Percentiles rank a stretch among this genome's conserved stretches.
phyloP scores from a whole-genome alignment of 208 protist species.

The Trypanosoma mega region DNA sequence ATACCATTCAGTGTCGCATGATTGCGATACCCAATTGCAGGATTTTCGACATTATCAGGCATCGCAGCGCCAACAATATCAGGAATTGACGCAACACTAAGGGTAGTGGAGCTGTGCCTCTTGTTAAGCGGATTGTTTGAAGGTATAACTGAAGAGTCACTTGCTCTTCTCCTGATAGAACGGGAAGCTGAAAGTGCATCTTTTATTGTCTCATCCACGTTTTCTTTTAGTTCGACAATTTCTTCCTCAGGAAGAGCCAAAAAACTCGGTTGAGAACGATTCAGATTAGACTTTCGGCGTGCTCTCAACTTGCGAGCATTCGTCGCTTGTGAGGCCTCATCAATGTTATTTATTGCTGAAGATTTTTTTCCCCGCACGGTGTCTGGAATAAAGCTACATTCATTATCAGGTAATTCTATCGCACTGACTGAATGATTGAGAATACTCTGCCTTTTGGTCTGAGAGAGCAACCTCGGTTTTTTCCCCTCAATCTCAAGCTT shows the following conservation, averaged over 20 bases:
- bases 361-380: background rate
- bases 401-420: constrained; percentile 11
- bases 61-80: no score
- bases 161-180: no score
- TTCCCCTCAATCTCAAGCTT: no score
- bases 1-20: no score
- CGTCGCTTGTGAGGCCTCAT: background rate
- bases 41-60: no score
- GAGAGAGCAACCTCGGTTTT: no score
- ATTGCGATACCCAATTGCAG: no score
- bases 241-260: background rate
- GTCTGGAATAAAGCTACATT: constrained; percentile 10
- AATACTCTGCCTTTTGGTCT: background rate
- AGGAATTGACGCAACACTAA: no score
- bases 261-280: constrained; percentile 4
- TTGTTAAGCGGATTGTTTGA: no score
- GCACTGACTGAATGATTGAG: background rate
- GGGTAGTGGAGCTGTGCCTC: no score
- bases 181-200: background rate
- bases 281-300: background rate
- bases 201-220: background rate
- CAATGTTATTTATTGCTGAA: background rate
- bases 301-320: background rate
- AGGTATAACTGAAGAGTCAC: no score
- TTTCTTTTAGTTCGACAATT: background rate